Evolutionary conservation across 495 filamentous ascomycete genomes (phyloP), one percentile per base, ranked within the genome.

Genomic region (Podospora pseudocomata): DNA sequence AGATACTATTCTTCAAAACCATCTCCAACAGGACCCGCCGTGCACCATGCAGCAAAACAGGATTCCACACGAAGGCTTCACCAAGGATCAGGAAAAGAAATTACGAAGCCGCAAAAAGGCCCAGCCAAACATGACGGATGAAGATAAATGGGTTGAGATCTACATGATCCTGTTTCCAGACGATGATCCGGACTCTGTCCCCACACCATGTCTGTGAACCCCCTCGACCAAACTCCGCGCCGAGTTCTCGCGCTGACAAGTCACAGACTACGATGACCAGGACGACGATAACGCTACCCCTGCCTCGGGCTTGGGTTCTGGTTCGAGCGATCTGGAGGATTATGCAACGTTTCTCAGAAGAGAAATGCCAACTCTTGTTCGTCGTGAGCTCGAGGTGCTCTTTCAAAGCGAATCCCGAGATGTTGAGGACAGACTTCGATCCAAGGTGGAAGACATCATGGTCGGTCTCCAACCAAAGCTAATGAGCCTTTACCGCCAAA

Each of bases 71-170:
- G 74, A 77, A 28, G 71, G 75, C 0, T 74, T 76, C 54, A 72
- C 74, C 32, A 75, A 74, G 20, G 75, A 77, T 23, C 74, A 76
- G 19, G 74, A 77, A 32, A 72, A 77, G 60, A 77, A 71, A 58
- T 68, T 82, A 15, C 76, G 76, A 9, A 78, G 76, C 39, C 70
- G 80, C 1, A 82, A 79, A 55, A 81, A 76, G 73, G 74, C 70
- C 7, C 73, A 78, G 19, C 73, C 74, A 0, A 73, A 78, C 61
- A 78, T 78, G 71, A 81, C 78, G 3, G 80, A 82, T 54, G 77
- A 78, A 60, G 79, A 82, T 63, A 79, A 80, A 59, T 82, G 80
- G 80, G 73, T 67, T 28, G 80, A 82, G 18, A 81, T 81, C 4
- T 82, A 82, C 66, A 69, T 70, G 58, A 77, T 81, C 32, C 65